Conservation (phyloP, 805 yeast genomes). For the Crinitomyces ghanaensis region DNA sequence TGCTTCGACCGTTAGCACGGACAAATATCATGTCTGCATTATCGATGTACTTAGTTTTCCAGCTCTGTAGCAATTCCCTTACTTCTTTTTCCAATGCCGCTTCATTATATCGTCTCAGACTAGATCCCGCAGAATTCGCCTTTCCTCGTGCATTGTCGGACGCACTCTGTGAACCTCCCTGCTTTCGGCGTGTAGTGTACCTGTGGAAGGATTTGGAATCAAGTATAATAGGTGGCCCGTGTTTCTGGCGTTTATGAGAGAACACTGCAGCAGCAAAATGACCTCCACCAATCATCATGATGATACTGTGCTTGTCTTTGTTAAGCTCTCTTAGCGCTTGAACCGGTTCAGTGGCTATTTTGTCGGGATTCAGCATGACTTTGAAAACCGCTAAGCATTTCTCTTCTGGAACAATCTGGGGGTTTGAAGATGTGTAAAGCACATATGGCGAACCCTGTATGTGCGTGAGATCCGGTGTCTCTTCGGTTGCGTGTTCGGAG, state of each 20-base stretch:
- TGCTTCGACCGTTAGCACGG: slow-evolving; percentile 67
- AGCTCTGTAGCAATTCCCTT: slow-evolving; percentile 48
- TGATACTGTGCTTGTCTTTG: slow-evolving; percentile 39
- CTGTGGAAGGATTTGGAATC: slow-evolving; percentile 84
- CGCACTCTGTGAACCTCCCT: slow-evolving; percentile 94
- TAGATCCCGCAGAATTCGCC: slow-evolving; percentile 93
- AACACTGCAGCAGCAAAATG: slow-evolving; percentile 95
- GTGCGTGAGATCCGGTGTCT: slow-evolving; percentile 16
- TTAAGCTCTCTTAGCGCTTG: slow-evolving; percentile 34
- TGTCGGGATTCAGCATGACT: slow-evolving; percentile 37
- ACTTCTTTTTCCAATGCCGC: slow-evolving; percentile 70
- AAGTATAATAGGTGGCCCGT: slow-evolving; percentile 43
- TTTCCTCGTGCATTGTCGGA: slow-evolving; percentile 87
- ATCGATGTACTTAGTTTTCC: slow-evolving; percentile 48
- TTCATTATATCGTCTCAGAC: slow-evolving; percentile 81
- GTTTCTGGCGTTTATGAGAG: slow-evolving; percentile 49
- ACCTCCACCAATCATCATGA: slow-evolving; percentile 95
- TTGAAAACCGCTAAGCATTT: slow-evolving; percentile 61
- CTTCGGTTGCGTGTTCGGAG: too few relatives aligned
- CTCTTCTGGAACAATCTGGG: slow-evolving; percentile 26
- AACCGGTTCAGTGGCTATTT: slow-evolving; percentile 37
- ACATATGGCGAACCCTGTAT: slow-evolving; percentile 50
- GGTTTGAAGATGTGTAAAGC: slow-evolving; percentile 38
- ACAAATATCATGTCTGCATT: slow-evolving; percentile 63
- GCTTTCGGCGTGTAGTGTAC: slow-evolving; percentile 92